Evolutionary conservation across 331 rosid genomes (phyloP), one percentile per base, ranked within the genome.

Genomic region (Saraca asoca): DNA sequence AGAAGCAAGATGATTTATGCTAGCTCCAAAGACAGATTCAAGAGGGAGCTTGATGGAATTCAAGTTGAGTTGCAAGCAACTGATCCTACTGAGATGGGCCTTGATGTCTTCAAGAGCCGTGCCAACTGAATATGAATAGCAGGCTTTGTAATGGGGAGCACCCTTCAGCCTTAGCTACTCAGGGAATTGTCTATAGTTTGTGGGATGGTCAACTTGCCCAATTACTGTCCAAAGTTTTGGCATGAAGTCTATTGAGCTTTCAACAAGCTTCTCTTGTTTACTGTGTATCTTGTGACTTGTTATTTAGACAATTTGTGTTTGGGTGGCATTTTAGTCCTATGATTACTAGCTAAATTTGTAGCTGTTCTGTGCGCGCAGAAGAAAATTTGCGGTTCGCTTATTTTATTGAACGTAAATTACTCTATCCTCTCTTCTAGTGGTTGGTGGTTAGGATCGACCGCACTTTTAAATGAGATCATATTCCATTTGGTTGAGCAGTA

Each of bases 41-140:
- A 81, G 87, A 85, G 90, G 52, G 90, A 85, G 78, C 90, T 85
- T 45, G 90, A 85, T 77, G 90, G 90, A 52, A 85, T 85, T 62
- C 85, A 82, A 75, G 6, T 85, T 9, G 91, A 80, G 75, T 75
- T 85, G 82, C 91, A 85, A 76, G 88, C 85, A 46, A 85, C 91
- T 6, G 91, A 85, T 72, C 83, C 91, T 4, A 74, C 83, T 35
- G 88, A 85, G 83, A 80, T 85, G 69, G 79, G 72, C 46, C 78
- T 85, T 10, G 91, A 82, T 44, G 85, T 85, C 58, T 77, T 85
- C 34, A 81, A 73, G 62, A 80, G 91, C 81, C 88, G 85, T 58
- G 91, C 74, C 67, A 82, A 51, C 80, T 85, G 60, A 81, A 62
- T 52, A 74, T 68, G 72, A 58, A 67, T 18, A n/a, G 10, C 45